Base-by-base conservation (phyloP, 2,329 filamentous ascomycete species). In the Colletotrichum euphorbiae region DNA sequence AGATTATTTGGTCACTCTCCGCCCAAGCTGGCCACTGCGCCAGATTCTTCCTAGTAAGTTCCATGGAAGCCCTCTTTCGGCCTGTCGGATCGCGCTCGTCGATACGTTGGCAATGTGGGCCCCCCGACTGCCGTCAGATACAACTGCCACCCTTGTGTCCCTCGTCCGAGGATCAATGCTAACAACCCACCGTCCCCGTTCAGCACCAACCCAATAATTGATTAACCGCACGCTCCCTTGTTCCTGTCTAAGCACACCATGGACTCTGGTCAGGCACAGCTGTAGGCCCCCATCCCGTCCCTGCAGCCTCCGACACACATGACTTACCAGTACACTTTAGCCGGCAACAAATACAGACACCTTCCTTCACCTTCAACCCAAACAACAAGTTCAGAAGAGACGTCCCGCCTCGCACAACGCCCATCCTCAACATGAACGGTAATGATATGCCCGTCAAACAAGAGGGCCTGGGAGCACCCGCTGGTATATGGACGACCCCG, bases 401-500 rank as follows among this genome's bases (percentile, higher is more conserved):
- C 73, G 77, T 80, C 54, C 78, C 79, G 56, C 78, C 80, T 65
- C 80, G 79, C 64, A 80, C 82, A 64, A 78, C 79, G 66, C 80
- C 82, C 52, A 77, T 82, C 61, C 76, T 80, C 72, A 81, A 79
- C 69, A 87, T 89, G 84, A 84, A 83, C 75, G 81, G 81, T 66
- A 83, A 77, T 74, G 84, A 87, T 64, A 79, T 86, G 74, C 76
- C 82, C 62, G 74, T 76, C 56, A 83, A 84, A 75, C 76, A 78
- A 48, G 86, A 89, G 72, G 78, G 79, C 55, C 79, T 85, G 75
- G 76, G 79, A 62, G 77, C 79, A 63, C 77, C 82, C 28, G 78
- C 83, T 42, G 82, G 81, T 38, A 78, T 85, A 72, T 89, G 87
- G 86, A 84, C 86, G 64, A 85, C 86, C 56, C 85, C 87, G 8